A percentile compares a stretch with the other conserved stretches of the same genome.
These are phyloP conservation scores for Ganoderma sp. DNA, from an alignment of 1,284 basidiomycete genomes.

Conservation along the genomic window DNA sequence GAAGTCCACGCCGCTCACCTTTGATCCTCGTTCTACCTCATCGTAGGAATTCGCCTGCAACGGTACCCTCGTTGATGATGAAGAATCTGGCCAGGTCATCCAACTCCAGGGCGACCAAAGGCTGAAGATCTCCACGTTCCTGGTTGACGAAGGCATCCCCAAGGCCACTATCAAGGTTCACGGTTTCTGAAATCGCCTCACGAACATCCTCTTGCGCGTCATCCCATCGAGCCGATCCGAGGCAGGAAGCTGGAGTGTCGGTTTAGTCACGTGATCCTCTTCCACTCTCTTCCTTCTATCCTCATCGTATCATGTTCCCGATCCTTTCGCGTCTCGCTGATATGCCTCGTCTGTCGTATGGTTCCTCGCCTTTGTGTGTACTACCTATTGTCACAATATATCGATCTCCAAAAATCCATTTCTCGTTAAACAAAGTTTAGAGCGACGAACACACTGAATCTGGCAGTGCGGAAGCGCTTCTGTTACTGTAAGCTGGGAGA, in stretches of 20 bases:
- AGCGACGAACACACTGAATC: neutral
- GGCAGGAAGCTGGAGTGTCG: conserved; percentile 32
- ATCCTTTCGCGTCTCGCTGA: conserved; percentile 14
- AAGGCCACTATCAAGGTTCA: conserved; percentile 83
- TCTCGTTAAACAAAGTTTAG: neutral
- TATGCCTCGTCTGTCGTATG: conserved; percentile 26
- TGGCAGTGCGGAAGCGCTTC: too few species aligned
- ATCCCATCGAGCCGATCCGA: conserved; percentile 23
- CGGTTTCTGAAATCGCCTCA: conserved; percentile 67
- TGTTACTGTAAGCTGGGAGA: neutral
- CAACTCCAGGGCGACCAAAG: conserved; percentile 99
- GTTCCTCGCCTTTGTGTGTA: conserved; percentile 36
- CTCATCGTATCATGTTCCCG: conserved; percentile 21
- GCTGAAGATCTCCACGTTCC: conserved; percentile 87
- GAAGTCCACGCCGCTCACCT: conserved; percentile 14
- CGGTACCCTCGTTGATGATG: conserved; percentile 96
- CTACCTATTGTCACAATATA: conserved; percentile 36
- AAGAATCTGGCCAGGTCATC: conserved; percentile 97
- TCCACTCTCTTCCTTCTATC: conserved; percentile 28
- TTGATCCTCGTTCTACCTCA: neutral
- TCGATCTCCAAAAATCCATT: conserved; percentile 35
- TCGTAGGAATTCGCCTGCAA: conserved; percentile 97
- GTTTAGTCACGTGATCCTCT: conserved; percentile 30
- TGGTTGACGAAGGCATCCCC: conserved; percentile 78
- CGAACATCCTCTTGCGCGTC: conserved; percentile 1